Conservation (phyloP, 2,329 filamentous ascomycete genomes). For the Fusarium sp. region DNA sequence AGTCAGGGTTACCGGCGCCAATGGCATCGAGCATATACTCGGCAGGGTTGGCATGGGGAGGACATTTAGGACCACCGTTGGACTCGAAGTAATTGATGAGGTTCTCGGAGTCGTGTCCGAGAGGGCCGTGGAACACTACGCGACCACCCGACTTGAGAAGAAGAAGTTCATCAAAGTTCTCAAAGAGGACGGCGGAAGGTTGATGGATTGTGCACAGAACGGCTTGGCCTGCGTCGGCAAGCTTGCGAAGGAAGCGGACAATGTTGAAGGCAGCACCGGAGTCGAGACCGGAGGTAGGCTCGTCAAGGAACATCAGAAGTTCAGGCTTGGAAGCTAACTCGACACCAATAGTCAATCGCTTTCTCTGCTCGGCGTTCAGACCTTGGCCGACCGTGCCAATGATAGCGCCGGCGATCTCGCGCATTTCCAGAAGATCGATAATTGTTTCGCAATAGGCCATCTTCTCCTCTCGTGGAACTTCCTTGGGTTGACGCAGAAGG, state of each 20-base stretch:
- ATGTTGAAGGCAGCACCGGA: slow-evolving; percentile 71
- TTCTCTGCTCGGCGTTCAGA: slow-evolving; percentile 70
- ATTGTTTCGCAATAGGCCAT: slow-evolving; percentile 76
- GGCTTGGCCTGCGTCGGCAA: slow-evolving; percentile 70
- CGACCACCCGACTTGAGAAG: slow-evolving; percentile 66
- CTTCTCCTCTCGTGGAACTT: slow-evolving; percentile 70
- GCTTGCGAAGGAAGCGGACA: slow-evolving; percentile 69
- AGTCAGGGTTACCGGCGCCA: slow-evolving; percentile 71
- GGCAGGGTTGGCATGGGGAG: slow-evolving; percentile 62
- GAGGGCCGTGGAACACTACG: slow-evolving; percentile 65
- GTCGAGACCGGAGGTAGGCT: slow-evolving; percentile 70
- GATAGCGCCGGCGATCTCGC: slow-evolving; percentile 72
- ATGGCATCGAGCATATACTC: slow-evolving; percentile 69
- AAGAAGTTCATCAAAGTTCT: slow-evolving; percentile 67
- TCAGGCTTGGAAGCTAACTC: slow-evolving; percentile 69
- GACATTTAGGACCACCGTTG: slow-evolving; percentile 62
- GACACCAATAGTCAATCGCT: slow-evolving; percentile 67
- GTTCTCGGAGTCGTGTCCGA: slow-evolving; percentile 61
- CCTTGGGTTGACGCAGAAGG: slow-evolving; percentile 69
- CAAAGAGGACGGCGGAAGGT: slow-evolving; percentile 66
- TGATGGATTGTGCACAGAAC: slow-evolving; percentile 72
- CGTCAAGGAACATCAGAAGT: slow-evolving; percentile 74
- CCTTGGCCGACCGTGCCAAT: slow-evolving; percentile 71
- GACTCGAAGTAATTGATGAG: slow-evolving; percentile 65
- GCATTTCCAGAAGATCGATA: slow-evolving; percentile 76